phyloP scores from a whole-genome alignment of 1,139 yeast genomes.

The Hansenula sp. region DNA sequence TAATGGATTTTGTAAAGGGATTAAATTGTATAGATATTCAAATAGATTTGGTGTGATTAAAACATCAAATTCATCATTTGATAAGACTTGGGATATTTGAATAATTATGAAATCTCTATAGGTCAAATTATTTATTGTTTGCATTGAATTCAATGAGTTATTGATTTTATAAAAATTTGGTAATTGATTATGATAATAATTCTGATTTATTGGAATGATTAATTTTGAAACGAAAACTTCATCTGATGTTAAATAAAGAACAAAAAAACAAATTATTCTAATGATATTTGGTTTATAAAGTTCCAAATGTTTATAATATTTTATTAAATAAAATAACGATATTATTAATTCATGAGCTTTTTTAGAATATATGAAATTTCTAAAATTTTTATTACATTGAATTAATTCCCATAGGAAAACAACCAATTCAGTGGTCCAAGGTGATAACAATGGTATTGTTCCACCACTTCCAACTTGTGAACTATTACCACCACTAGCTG shows the following conservation, averaged over 20 bases:
- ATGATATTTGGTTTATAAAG: slow-evolving; percentile 43
- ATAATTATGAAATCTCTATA: slow-evolving; percentile 59
- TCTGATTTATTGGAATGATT: slow-evolving; percentile 39
- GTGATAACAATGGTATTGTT: slow-evolving; percentile 34
- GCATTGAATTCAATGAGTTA: slow-evolving; percentile 8
- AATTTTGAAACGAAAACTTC: slow-evolving; percentile 34
- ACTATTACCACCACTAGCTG: too few relatives aligned
- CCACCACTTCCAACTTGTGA: too few relatives aligned
- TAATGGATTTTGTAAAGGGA: slow-evolving; percentile 35
- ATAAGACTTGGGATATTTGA: slow-evolving; percentile 43
- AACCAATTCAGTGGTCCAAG: slow-evolving; percentile 52
- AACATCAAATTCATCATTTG: slow-evolving; percentile 30
- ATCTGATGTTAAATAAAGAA: slow-evolving; percentile 60
- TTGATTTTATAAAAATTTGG: slow-evolving; percentile 43
- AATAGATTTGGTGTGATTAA: slow-evolving; percentile 43
- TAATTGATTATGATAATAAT: slow-evolving; percentile 36
- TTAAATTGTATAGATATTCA: slow-evolving; percentile 56
- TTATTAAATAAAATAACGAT: slow-evolving; percentile 52
- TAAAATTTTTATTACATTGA: slow-evolving; percentile 63
- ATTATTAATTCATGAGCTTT: slow-evolving; percentile 54
- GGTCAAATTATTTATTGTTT: slow-evolving; percentile 29
- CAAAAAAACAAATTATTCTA: slow-evolving; percentile 55
- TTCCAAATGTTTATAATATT: slow-evolving; percentile 40
- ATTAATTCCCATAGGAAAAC: slow-evolving; percentile 73
- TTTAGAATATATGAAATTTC: slow-evolving; percentile 42